Percentiles rank a stretch among this genome's conserved stretches.
These are phyloP conservation scores for Pythium oligandrum DNA, from an alignment of 352 stramenopile genomes.

Conservation along the genomic window DNA sequence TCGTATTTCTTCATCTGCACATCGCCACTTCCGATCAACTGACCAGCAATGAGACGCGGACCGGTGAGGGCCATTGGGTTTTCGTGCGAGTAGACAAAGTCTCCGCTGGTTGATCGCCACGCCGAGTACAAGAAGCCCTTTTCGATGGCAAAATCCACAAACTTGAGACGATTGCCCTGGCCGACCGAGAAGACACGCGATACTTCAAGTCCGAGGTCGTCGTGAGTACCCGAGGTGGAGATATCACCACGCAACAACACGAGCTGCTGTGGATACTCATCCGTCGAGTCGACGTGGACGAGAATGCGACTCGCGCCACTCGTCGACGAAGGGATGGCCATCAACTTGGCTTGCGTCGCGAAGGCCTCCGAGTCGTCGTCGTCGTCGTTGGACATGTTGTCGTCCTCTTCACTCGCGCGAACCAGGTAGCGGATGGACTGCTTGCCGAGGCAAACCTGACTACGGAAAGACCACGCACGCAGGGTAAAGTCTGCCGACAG, in stretches of 20 bases:
- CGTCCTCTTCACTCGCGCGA: constrained; percentile 25
- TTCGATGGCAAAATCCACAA: constrained; percentile 72
- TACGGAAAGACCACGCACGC: constrained; percentile 61
- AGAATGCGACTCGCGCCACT: constrained; percentile 60
- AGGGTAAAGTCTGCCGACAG: constrained; percentile 65
- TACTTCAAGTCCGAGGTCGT: constrained; percentile 37
- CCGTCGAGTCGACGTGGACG: constrained; percentile 58
- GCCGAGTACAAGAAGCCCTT: constrained; percentile 66
- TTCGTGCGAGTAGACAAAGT: constrained; percentile 56
- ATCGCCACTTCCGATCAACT: constrained; percentile 50
- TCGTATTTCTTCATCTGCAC: constrained; percentile 67
- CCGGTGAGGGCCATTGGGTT: constrained; percentile 71
- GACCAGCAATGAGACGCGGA: constrained; percentile 41
- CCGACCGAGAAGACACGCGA: constrained; percentile 52
- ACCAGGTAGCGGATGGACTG: constrained; percentile 46
- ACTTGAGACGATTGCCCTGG: constrained; percentile 39
- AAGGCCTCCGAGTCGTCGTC: constrained; percentile 18
- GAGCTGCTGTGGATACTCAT: constrained; percentile 50
- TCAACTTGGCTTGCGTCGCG: constrained; percentile 51
- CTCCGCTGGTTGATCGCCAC: constrained; percentile 54
- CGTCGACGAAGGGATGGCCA: constrained; percentile 44
- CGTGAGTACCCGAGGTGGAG: constrained; percentile 15
- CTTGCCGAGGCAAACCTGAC: constrained; percentile 56
- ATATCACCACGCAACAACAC: constrained; percentile 60
- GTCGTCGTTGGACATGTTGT: constrained; percentile 20